phyloP scores from a whole-genome alignment of 1,284 basidiomycete genomes.

The Tilletia indica region DNA sequence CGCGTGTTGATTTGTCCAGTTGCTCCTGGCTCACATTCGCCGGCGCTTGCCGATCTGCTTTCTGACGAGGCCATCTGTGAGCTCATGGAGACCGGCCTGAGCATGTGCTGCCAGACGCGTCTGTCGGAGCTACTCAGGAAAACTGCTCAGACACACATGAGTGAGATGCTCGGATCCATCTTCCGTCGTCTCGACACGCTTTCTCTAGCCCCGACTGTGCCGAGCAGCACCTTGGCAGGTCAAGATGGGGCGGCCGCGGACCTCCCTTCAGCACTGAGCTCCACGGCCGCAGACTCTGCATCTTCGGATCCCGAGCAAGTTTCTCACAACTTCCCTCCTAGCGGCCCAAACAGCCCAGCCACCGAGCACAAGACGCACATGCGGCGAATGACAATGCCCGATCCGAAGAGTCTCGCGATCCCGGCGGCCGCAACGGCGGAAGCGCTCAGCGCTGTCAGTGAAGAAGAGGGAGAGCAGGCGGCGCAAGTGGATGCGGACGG shows the following conservation, averaged over 20 bases:
- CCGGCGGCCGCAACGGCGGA: conserved; percentile 39
- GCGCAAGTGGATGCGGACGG: conserved; percentile 14
- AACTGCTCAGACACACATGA: conserved; percentile 92
- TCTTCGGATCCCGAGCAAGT: not conserved
- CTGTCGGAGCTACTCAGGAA: conserved; percentile 87
- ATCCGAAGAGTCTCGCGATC: conserved; percentile 52
- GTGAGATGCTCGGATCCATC: conserved; percentile 76
- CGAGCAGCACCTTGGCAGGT: not conserved
- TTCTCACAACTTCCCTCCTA: conserved; percentile 32
- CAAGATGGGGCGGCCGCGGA: not conserved
- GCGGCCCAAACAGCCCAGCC: conserved; percentile 26
- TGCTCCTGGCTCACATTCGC: conserved; percentile 18
- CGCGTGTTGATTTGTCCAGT: conserved; percentile 71
- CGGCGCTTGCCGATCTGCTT: conserved; percentile 42
- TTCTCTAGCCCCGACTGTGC: too few species aligned
- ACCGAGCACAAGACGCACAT: conserved; percentile 17
- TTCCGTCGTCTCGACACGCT: conserved; percentile 69
- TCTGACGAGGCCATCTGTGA: conserved; percentile 93
- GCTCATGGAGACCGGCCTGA: conserved; percentile 95
- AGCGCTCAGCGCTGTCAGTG: conserved; percentile 6
- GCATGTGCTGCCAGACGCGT: conserved; percentile 94
- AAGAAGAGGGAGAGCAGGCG: conserved; percentile 10
- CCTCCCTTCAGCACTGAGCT: not conserved
- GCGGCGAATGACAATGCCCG: conserved; percentile 55
- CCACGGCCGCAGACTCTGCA: not conserved